These are phyloP conservation scores for Bimuria novae-zelandiae DNA, from an alignment of 2,329 filamentous ascomycete species.

Conservation along the genomic window DNA sequence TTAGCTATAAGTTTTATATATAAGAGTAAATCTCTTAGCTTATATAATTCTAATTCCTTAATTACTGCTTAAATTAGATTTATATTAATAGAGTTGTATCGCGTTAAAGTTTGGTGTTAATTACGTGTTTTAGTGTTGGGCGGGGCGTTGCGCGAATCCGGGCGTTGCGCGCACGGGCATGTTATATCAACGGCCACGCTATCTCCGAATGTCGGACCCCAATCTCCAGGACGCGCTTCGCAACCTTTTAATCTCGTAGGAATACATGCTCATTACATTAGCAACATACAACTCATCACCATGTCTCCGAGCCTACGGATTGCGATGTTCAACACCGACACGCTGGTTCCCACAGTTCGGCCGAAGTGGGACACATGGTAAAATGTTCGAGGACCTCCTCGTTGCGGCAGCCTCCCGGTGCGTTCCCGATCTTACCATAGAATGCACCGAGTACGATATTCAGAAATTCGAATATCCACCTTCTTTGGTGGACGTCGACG, in stretches of 20 bases:
- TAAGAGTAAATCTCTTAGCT: too few relatives aligned
- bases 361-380: slow-evolving; percentile 27
- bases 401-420: slow-evolving; percentile 21
- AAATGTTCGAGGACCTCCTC: slow-evolving; percentile 36
- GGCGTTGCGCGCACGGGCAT: too few relatives aligned
- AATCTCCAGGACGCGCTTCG: neutral
- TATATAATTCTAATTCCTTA: too few relatives aligned
- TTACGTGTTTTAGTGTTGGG: too few relatives aligned
- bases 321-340: slow-evolving; percentile 40
- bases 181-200: neutral
- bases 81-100: too few relatives aligned
- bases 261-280: neutral
- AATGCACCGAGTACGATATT: slow-evolving; percentile 44
- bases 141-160: too few relatives aligned
- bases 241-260: neutral
- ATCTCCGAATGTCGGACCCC: neutral
- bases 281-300: neutral
- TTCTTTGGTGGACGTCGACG: slow-evolving; percentile 37
- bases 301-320: slow-evolving; percentile 20
- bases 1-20: too few relatives aligned
- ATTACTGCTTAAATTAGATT: too few relatives aligned
- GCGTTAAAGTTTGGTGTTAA: too few relatives aligned
- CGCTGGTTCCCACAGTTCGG: slow-evolving; percentile 30
- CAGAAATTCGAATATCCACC: slow-evolving; percentile 43
- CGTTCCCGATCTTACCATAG: slow-evolving; percentile 18